Evolutionary conservation across 163 green algal species (phyloP).

Genomic region (Chlamydomonas reinhardtii): DNA sequence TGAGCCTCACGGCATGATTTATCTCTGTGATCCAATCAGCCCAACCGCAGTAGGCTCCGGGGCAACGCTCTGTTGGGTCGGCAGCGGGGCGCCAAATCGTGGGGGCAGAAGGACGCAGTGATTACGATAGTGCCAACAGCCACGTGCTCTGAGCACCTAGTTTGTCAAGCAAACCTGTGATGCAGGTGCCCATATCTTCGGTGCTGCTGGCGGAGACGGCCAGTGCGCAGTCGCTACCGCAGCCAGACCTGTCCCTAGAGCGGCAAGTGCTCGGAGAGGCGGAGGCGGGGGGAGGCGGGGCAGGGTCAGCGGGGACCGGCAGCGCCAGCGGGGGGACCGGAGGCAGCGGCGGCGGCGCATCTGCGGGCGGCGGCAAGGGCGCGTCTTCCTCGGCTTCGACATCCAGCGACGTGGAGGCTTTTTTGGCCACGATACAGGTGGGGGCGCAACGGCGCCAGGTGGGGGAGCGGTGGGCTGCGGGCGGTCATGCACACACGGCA

Average conservation of each 20-base stretch:
- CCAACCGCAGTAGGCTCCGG: too few relatives aligned
- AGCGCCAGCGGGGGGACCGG: neutral
- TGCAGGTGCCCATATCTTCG: conserved; percentile 25
- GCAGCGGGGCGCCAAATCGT: too few relatives aligned
- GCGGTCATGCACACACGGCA: neutral
- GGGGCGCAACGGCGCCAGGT: neutral
- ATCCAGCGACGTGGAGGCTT: neutral
- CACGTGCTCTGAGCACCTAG: too few relatives aligned
- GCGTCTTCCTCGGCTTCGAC: too few relatives aligned
- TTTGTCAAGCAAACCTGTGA: too few relatives aligned
- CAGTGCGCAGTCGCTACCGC: too few relatives aligned
- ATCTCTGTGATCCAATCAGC: too few relatives aligned
- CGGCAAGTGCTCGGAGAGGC: conserved; percentile 1
- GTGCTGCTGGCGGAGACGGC: conserved; percentile 1
- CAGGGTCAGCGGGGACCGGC: neutral
- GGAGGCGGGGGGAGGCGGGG: neutral
- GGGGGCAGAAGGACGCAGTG: too few relatives aligned
- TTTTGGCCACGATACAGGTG: conserved; percentile 16
- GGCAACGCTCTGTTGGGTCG: too few relatives aligned
- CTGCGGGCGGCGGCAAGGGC: too few relatives aligned
- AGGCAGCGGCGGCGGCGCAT: too few relatives aligned
- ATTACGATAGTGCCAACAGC: too few relatives aligned
- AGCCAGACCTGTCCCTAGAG: conserved; percentile 22
- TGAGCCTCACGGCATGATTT: neutral
- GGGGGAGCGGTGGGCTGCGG: neutral